Conservation (phyloP, 129 eudicot species). For the Arctium minus region DNA sequence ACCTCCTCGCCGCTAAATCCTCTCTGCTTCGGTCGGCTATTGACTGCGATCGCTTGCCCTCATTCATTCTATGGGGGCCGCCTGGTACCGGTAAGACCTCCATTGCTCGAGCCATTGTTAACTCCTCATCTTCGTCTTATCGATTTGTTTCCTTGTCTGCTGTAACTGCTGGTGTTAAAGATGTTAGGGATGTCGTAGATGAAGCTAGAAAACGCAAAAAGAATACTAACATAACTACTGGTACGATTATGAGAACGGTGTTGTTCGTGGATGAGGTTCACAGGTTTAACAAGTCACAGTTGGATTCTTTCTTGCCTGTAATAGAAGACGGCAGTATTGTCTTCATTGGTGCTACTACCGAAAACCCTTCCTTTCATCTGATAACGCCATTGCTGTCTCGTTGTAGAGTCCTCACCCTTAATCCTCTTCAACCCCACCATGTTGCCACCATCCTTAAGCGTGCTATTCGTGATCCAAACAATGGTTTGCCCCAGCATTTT, state of each 20-base stretch:
- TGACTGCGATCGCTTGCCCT: conserved; percentile 53
- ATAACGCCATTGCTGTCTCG: conserved; percentile 83
- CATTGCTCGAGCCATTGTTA: conserved; percentile 72
- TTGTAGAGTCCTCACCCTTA: conserved; percentile 67
- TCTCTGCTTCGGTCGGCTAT: conserved; percentile 63
- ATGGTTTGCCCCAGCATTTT: conserved; percentile 41
- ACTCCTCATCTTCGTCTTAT: conserved; percentile 25
- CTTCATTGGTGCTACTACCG: conserved; percentile 89
- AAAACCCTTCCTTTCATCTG: conserved; percentile 89
- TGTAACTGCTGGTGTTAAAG: conserved; percentile 81
- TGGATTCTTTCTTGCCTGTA: conserved; percentile 83
- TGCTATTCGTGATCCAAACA: conserved; percentile 47
- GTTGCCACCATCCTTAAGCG: conserved; percentile 44
- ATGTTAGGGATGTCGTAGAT: conserved; percentile 85
- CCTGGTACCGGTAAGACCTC: conserved; percentile 98
- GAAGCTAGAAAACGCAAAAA: conserved; percentile 51
- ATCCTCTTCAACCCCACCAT: conserved; percentile 49
- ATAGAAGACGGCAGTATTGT: conserved; percentile 87
- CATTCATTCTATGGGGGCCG: conserved; percentile 88
- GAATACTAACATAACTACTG: conserved; percentile 2
- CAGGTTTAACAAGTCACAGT: conserved; percentile 86
- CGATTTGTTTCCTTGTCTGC: conserved; percentile 73
- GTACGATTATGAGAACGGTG: conserved; percentile 43
- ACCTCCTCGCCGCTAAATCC: conserved; percentile 52
- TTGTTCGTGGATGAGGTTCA: conserved; percentile 92